Base-by-base conservation (phyloP, 768 basidiomycete genomes). In the Termitomyces heimii region DNA sequence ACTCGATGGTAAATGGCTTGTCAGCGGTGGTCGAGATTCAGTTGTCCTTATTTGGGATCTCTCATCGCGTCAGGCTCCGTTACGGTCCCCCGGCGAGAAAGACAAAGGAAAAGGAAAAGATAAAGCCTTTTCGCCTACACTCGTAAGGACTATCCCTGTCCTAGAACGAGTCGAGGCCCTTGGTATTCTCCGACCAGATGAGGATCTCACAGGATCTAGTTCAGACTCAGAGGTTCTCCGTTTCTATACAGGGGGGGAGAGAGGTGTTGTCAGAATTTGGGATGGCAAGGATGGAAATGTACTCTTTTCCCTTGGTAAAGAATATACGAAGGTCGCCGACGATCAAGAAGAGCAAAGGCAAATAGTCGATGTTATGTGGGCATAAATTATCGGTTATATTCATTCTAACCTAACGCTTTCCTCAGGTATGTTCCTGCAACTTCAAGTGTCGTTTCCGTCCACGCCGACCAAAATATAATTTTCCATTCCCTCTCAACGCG, bases 391-490 rank as follows among this genome's bases (percentile, higher is more conserved):
- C 18, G 31, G 29, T 44, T 26, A 47, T 50, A 49, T 26, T 50
- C 7, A 59, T 40, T 54, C 28, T 53, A 20, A 1, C 28, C 60
- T 37, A 60, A 67, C 67, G 54, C 65, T 32, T 46, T 50, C 51
- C 54, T 13, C 54, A 96, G 94, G 46, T 92, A 93, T 70, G 72
- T 89, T 47, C 81, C 85, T 0, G 70, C 79, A 2, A 77, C 73
- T 9, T 84, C 85, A 9, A 81, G 82, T 1, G 70, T 98, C 14
- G 77, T 94, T 22, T 91, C 94, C 16, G 76, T 94, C 16, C 95
- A 96, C 68, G 94, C 92, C 24, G 96, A 99, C 70, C 97, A 98
- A 72, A 99, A 98, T 63, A 95, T 99, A 63, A 79, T 94, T 47
- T 93, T 93, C 73, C 86, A 94, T 70, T 94, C 92, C 2, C 74